Base-by-base conservation (phyloP, 2,329 filamentous ascomycete species). In the Fusarium avenaceum region DNA sequence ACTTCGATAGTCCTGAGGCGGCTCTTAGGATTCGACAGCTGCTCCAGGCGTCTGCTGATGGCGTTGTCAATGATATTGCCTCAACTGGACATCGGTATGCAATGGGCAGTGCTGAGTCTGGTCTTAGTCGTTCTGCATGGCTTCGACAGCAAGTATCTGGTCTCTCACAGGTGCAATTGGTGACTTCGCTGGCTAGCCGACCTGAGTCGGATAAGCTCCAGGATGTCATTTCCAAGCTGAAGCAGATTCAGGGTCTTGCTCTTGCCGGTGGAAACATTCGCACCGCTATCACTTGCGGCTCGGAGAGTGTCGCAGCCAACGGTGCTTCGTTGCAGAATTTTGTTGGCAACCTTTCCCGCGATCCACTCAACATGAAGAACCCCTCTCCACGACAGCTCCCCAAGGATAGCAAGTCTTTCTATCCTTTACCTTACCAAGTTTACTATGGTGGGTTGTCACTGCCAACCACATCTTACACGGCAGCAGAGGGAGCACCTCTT, bases 401-500 rank as follows among this genome's bases (percentile, higher is more conserved):
- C 15, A 80, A 81, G 65, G 84, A 89, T 65, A 83, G 84, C 68
- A 96, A 94, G 77, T 90, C 93, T 0, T 96, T 98, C 80, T 98
- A 97, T 80, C 91, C 95, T 24, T 85, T 99, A 19, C 96, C 96
- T 1, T 99, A 97, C 80, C 96, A 99, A 80, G 96, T 99, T 33
- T 97, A 97, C 77, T 98, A 98, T 76, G 93, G 95, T 9, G 92
- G 90, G 17, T 85, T 96, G 44, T 91, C 93, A 19, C 81, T 97
- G 15, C 90, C 92, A 8, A 97, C 95, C 1, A 91, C 92, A 0
- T 92, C 94, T 0, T 99, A 97, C 79, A 90, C 89, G 5, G 88
- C 92, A 43, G 78, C 89, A 0, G 86, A 91, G 52, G 90, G 92
- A 40, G 93, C 96, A 2, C 87, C 94, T 1, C 88, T 98, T 17